These are phyloP conservation scores for Lunasporangiospora selenospora DNA, from an alignment of 192 early-diverging fungal genomes.

Conservation along the genomic window DNA sequence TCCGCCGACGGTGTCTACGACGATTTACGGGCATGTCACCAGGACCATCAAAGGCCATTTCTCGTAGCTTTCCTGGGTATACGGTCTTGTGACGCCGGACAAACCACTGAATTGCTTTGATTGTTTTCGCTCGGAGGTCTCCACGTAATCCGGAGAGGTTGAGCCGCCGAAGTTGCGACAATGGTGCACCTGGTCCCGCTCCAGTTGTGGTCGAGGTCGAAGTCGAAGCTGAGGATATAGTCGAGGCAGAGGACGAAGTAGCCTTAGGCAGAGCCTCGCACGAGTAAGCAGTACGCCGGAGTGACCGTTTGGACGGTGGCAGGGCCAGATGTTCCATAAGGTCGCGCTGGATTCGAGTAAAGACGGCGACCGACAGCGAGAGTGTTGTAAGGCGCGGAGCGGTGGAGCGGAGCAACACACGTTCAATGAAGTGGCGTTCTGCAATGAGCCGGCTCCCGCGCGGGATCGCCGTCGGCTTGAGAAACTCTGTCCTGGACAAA, in stretches of 20 bases:
- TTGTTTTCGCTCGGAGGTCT: constrained; percentile 4
- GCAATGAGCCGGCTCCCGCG: too few relatives aligned
- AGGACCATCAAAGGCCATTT: constrained; percentile 11
- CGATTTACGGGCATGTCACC: constrained; percentile 13
- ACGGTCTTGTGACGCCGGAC: constrained; percentile 7
- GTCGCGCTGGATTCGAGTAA: constrained; percentile 12
- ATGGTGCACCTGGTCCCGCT: constrained; percentile 18
- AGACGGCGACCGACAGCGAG: constrained; percentile 14
- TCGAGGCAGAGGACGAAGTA: background rate
- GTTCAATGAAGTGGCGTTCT: constrained; percentile 18
- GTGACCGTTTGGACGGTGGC: too few relatives aligned
- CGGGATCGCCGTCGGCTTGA: too few relatives aligned
- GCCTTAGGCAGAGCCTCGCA: too few relatives aligned
- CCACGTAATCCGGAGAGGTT: constrained; percentile 19
- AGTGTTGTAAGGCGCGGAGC: constrained; percentile 17
- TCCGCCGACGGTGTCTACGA: constrained; percentile 14
- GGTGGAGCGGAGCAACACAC: constrained; percentile 8
- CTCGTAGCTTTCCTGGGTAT: constrained; percentile 10
- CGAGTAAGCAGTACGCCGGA: too few relatives aligned
- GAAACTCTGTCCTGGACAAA: background rate
- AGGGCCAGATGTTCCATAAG: constrained; percentile 9
- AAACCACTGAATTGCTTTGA: constrained; percentile 17
- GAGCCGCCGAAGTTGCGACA: constrained; percentile 17
- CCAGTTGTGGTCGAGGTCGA: background rate
- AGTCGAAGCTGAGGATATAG: background rate